A percentile compares a stretch with the other conserved stretches of the same genome.
These are phyloP conservation scores for Trametes cinnabarina DNA, from an alignment of 768 basidiomycete genomes.

Conservation along the genomic window DNA sequence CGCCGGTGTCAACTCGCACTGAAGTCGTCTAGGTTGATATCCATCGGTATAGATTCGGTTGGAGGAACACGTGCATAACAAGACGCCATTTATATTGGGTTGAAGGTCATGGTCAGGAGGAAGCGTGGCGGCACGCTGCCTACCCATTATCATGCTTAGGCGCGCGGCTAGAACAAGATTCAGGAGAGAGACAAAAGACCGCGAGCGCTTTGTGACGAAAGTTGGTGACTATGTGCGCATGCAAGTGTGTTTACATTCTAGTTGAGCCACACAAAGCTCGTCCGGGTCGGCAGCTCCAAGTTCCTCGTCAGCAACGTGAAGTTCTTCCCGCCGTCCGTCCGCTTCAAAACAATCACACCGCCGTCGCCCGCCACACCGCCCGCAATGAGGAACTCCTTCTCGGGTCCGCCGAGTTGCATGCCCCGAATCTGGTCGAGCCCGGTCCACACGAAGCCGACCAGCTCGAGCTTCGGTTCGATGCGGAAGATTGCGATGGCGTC, in stretches of 20 bases:
- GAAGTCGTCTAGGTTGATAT: no score
- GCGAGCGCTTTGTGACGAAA: not conserved
- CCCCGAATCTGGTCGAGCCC: conserved; percentile 63
- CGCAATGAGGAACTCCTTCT: conserved; percentile 55
- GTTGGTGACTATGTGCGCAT: not conserved
- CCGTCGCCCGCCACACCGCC: conserved; percentile 50
- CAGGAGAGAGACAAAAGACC: no score
- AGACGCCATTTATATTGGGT: no score
- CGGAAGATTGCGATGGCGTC: conserved; percentile 67
- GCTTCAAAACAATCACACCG: conserved; percentile 56
- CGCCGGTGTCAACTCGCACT: no score
- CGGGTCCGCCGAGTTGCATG: conserved; percentile 54
- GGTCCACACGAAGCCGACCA: conserved; percentile 57
- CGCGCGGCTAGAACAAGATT: no score
- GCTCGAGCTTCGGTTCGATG: conserved; percentile 40
- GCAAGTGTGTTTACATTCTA: not conserved
- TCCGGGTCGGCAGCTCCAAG: conserved; percentile 48
- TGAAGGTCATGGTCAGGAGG: no score
- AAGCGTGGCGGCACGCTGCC: no score
- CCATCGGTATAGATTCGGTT: no score
- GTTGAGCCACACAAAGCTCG: conserved; percentile 51
- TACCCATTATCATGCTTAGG: no score
- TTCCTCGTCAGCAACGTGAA: conserved; percentile 54
- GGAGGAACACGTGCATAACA: no score
- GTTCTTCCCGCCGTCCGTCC: conserved; percentile 52